These are phyloP conservation scores for Penicillium sp. DNA, from an alignment of 2,329 filamentous ascomycete species.

Conservation along the genomic window DNA sequence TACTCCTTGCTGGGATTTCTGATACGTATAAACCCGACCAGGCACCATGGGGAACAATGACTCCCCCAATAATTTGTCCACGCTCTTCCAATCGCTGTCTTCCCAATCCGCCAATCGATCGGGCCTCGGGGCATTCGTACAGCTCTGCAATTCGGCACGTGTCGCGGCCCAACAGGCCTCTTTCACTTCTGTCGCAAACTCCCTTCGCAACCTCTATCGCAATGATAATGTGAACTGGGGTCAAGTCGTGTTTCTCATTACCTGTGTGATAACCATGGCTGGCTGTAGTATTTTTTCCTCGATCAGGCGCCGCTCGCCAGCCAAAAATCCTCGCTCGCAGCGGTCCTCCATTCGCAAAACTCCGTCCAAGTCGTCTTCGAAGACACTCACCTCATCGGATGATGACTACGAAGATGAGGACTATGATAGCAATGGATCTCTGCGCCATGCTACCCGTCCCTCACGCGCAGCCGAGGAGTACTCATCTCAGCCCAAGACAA, in stretches of 20 bases:
- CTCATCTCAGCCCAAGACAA: conserved; percentile 26
- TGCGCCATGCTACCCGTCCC: conserved; percentile 28
- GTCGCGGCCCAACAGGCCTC: conserved; percentile 19
- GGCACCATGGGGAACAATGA: conserved; percentile 19
- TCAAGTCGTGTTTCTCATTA: conserved; percentile 32
- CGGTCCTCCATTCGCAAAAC: conserved; percentile 16
- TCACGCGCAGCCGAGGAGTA: conserved; percentile 21
- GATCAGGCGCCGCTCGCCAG: conserved; percentile 24
- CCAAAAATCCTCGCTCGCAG: conserved; percentile 11
- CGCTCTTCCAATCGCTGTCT: conserved; percentile 15
- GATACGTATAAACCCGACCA: conserved; percentile 13
- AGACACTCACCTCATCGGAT: conserved; percentile 35
- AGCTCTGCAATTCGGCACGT: conserved; percentile 23
- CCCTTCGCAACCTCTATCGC: conserved; percentile 20
- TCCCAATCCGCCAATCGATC: conserved; percentile 5
- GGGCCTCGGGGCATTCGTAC: conserved; percentile 14
- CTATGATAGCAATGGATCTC: conserved; percentile 35
- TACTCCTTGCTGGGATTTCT: background rate
- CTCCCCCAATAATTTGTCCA: conserved; percentile 6
- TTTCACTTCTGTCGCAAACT: conserved; percentile 18
- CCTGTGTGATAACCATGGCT: conserved; percentile 37
- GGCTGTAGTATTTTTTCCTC: conserved; percentile 37
- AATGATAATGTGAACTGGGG: conserved; percentile 33
- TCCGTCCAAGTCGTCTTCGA: conserved; percentile 26
- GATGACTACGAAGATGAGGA: conserved; percentile 40